Conservation (phyloP, 805 yeast species). For the Tetrapisispora phaffii region DNA sequence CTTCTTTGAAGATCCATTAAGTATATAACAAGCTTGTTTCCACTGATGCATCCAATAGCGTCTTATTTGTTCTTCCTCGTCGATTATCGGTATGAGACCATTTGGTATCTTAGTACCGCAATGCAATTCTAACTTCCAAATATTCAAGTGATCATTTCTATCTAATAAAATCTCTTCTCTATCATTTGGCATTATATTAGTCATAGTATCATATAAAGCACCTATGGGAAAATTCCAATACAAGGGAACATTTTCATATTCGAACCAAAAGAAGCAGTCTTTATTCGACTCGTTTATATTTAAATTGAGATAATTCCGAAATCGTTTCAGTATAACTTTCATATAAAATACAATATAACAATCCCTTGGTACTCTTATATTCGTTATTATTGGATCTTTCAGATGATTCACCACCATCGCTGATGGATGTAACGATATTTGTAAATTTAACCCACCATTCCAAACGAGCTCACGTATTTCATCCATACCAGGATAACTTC, state of each 20-base stretch:
- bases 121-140: slow-evolving; percentile 42
- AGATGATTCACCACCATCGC: slow-evolving; percentile 12
- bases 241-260: slow-evolving; percentile 51
- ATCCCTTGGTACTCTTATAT: slow-evolving; percentile 33
- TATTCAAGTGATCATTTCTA: slow-evolving; percentile 10
- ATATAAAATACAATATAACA: slow-evolving; percentile 42
- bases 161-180: background rate
- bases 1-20: slow-evolving; percentile 67
- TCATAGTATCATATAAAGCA: slow-evolving; percentile 41
- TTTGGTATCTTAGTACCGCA: slow-evolving; percentile 34
- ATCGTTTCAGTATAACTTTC: slow-evolving; percentile 31
- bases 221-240: slow-evolving; percentile 77
- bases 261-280: slow-evolving; percentile 50
- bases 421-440: slow-evolving; percentile 25
- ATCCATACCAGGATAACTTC: slow-evolving; percentile 9
- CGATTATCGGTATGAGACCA: slow-evolving; percentile 35
- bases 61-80: slow-evolving; percentile 25
- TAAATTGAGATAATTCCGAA: slow-evolving; percentile 28
- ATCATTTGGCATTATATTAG: background rate
- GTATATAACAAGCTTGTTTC: slow-evolving; percentile 70
- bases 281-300: slow-evolving; percentile 16
- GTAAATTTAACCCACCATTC: slow-evolving; percentile 44
- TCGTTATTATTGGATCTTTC: slow-evolving; percentile 12
- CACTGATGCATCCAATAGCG: slow-evolving; percentile 65
- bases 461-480: slow-evolving; percentile 37